phyloP scores from a whole-genome alignment of 805 yeast genomes.

The Candida maris region DNA sequence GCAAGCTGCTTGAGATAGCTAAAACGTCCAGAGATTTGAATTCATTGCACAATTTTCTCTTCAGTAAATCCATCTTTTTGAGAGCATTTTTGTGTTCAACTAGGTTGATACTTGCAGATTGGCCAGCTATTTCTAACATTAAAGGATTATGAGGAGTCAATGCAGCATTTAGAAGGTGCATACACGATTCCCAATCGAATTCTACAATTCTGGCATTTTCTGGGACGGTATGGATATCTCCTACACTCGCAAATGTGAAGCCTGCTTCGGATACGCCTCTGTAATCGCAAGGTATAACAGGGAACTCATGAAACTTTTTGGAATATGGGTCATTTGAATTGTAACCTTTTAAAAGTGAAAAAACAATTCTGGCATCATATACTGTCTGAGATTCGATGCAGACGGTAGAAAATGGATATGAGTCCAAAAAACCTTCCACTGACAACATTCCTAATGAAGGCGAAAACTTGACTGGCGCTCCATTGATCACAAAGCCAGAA shows the following conservation, averaged over 20 bases:
- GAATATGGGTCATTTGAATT: constrained; percentile 10
- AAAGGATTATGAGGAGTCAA: background rate
- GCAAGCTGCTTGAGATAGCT: constrained; percentile 1
- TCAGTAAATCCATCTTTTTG: background rate
- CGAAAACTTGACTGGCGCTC: background rate
- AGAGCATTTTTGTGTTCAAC: too few species aligned
- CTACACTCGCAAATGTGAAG: background rate
- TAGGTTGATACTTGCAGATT: background rate
- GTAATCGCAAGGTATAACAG: constrained; percentile 12
- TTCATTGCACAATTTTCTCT: constrained; percentile 1
- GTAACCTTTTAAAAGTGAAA: constrained; percentile 7
- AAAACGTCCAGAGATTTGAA: constrained; percentile 4
- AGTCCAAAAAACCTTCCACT: constrained; percentile 3
- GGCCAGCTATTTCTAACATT: background rate
- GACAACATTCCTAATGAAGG: constrained; percentile 11
- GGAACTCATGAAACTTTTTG: constrained; percentile 8
- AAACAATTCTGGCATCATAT: constrained; percentile 4
- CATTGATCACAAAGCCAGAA: constrained; percentile 1
- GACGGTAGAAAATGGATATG: constrained; percentile 3
- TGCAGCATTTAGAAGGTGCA: constrained; percentile 1
- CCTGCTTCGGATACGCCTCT: constrained; percentile 9
- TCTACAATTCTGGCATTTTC: background rate
- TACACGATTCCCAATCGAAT: constrained; percentile 5
- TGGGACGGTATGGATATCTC: background rate
- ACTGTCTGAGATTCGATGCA: constrained; percentile 1